phyloP scores from a whole-genome alignment of 139 green algal species.

The Volvox africanus region DNA sequence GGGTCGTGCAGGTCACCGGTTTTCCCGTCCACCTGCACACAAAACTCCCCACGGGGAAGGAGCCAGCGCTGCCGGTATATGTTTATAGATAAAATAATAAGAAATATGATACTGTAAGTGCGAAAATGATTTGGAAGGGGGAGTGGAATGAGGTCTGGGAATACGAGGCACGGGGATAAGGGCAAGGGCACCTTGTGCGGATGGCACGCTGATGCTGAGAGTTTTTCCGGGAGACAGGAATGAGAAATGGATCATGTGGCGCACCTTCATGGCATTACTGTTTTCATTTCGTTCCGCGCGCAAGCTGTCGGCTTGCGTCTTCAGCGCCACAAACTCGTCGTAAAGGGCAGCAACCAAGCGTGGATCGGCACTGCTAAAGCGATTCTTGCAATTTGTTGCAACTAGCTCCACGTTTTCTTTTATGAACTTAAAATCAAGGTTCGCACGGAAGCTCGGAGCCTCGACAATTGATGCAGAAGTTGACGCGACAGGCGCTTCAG shows the following conservation, averaged over 20 bases:
- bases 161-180: no score
- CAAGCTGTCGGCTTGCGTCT: conserved; percentile 78
- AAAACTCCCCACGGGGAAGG: no score
- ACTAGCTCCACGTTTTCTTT: conserved; percentile 83
- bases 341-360: conserved; percentile 87
- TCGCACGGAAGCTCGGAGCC: conserved; percentile 75
- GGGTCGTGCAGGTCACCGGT: no score
- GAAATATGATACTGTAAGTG: no score
- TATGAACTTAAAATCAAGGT: conserved; percentile 92
- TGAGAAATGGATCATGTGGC: not conserved
- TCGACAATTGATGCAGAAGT: not conserved
- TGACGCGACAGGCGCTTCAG: conserved; percentile 23
- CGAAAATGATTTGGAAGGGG: no score
- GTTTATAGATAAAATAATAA: no score
- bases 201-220: no score
- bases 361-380: conserved; percentile 83
- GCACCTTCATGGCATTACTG: conserved; percentile 91
- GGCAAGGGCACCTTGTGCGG: no score
- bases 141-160: no score
- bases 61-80: no score
- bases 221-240: not conserved
- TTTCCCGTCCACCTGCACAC: no score
- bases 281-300: conserved; percentile 89
- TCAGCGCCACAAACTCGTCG: conserved; percentile 78
- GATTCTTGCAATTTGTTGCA: conserved; percentile 74